These are phyloP conservation scores for Trypanosoma avium DNA, from an alignment of 208 protist species.

Conservation along the genomic window DNA sequence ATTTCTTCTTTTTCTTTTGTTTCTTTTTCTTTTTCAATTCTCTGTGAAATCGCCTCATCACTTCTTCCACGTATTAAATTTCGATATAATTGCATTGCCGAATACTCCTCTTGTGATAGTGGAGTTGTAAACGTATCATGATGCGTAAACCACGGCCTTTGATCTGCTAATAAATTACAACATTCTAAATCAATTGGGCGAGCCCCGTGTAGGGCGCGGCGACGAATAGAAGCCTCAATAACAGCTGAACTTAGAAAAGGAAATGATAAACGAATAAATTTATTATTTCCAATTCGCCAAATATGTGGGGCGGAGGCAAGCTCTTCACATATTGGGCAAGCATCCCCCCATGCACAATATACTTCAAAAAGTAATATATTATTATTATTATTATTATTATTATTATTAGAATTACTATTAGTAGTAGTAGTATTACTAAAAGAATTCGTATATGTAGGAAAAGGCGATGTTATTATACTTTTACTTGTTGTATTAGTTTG, in stretches of 20 bases:
- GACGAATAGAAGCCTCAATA: slow-evolving; percentile 17
- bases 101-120: slow-evolving; percentile 27
- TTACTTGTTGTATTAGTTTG: neutral
- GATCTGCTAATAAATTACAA: slow-evolving; percentile 22
- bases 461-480: neutral
- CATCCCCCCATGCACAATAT: slow-evolving; percentile 76
- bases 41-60: neutral
- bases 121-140: slow-evolving; percentile 58
- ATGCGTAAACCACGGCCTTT: slow-evolving; percentile 68
- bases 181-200: slow-evolving; percentile 23
- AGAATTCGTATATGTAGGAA: neutral
- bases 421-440: neutral
- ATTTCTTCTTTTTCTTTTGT: neutral
- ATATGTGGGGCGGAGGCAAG: slow-evolving; percentile 45
- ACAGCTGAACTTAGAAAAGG: slow-evolving; percentile 59
- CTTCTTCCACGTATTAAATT: slow-evolving; percentile 11
- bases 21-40: too few relatives aligned
- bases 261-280: slow-evolving; percentile 42
- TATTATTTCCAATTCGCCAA: slow-evolving; percentile 40
- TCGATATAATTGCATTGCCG: slow-evolving; percentile 51
- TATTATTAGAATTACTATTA: too few relatives aligned
- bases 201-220: slow-evolving; percentile 8
- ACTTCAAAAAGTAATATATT: slow-evolving; percentile 27
- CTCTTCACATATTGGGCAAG: slow-evolving; percentile 71
- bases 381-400: too few relatives aligned